Conservation (phyloP, 2,329 filamentous ascomycete genomes). For the Stagonosporopsis chrysanthemi region DNA sequence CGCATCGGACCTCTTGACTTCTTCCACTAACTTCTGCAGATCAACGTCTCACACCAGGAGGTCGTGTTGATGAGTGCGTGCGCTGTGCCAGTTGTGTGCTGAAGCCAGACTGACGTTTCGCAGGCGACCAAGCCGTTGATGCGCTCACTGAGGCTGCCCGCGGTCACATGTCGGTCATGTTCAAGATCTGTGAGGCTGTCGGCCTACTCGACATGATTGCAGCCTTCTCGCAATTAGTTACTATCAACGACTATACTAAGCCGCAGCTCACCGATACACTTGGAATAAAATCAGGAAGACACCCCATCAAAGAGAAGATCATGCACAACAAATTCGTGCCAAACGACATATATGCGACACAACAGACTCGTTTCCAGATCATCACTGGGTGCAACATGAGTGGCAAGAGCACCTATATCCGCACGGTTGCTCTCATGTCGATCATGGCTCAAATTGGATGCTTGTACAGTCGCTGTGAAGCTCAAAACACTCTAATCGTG, state of each 20-base stretch:
- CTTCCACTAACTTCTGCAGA: constrained; percentile 58
- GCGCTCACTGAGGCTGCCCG: constrained; percentile 76
- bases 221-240: constrained; percentile 67
- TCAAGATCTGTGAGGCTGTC: constrained; percentile 85
- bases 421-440: constrained; percentile 80
- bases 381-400: constrained; percentile 99
- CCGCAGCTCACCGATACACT: constrained; percentile 74
- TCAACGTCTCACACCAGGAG: constrained; percentile 82
- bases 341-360: constrained; percentile 87
- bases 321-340: constrained; percentile 76
- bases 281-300: constrained; percentile 76
- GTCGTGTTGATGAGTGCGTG: constrained; percentile 74
- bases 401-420: constrained; percentile 92
- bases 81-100: no score
- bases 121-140: constrained; percentile 73
- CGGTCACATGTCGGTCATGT: constrained; percentile 73
- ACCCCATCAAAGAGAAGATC: constrained; percentile 80
- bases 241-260: constrained; percentile 68
- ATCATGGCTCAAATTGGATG: constrained; percentile 95
- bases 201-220: constrained; percentile 81
- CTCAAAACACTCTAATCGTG: neutral
- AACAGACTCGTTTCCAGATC: constrained; percentile 85
- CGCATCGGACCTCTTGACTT: neutral
- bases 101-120: constrained; percentile 8
- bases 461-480: constrained; percentile 57